Conservation (phyloP, 768 basidiomycete genomes). For the Boletus reticuloceps region DNA sequence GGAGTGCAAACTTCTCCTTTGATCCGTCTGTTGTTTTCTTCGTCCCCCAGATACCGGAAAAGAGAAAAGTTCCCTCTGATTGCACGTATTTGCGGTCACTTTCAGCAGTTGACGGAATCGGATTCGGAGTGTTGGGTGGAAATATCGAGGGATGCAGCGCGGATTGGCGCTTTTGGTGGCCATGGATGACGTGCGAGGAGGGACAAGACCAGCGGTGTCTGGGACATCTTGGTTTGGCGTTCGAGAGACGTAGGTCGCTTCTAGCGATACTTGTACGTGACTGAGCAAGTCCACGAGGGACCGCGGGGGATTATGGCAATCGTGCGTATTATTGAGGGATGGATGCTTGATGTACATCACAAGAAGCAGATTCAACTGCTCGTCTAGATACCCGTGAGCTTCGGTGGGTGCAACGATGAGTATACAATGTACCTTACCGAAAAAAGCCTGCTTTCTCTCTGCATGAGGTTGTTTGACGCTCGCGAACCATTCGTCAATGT, state of each 20-base stretch:
- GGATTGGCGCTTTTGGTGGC: slow-evolving; percentile 29
- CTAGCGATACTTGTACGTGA: slow-evolving; percentile 74
- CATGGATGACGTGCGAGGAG: slow-evolving; percentile 54
- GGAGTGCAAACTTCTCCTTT: slow-evolving; percentile 57
- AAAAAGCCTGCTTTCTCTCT: slow-evolving; percentile 69
- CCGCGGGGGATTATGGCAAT: slow-evolving; percentile 28
- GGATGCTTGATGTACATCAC: slow-evolving; percentile 34
- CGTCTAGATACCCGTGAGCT: slow-evolving; percentile 40
- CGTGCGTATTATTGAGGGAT: slow-evolving; percentile 32
- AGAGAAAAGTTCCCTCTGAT: slow-evolving; percentile 72
- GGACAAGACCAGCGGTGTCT: slow-evolving; percentile 39
- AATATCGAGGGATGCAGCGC: slow-evolving; percentile 62
- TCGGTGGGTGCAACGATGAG: slow-evolving; percentile 7
- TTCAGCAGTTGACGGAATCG: slow-evolving; percentile 70
- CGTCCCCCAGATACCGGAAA: slow-evolving; percentile 70
- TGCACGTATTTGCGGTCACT: slow-evolving; percentile 75
- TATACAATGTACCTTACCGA: slow-evolving; percentile 49
- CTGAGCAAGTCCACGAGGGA: slow-evolving; percentile 57
- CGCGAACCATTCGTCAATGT: slow-evolving; percentile 54
- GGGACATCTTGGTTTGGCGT: slow-evolving; percentile 36
- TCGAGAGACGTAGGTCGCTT: slow-evolving; percentile 75
- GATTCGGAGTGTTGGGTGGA: slow-evolving; percentile 82
- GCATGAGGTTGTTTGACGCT: slow-evolving; percentile 39
- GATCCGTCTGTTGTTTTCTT: slow-evolving; percentile 46
- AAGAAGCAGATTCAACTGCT: slow-evolving; percentile 51